Conservation (phyloP, 495 filamentous ascomycete species). For the Penicillium coprophilum region DNA sequence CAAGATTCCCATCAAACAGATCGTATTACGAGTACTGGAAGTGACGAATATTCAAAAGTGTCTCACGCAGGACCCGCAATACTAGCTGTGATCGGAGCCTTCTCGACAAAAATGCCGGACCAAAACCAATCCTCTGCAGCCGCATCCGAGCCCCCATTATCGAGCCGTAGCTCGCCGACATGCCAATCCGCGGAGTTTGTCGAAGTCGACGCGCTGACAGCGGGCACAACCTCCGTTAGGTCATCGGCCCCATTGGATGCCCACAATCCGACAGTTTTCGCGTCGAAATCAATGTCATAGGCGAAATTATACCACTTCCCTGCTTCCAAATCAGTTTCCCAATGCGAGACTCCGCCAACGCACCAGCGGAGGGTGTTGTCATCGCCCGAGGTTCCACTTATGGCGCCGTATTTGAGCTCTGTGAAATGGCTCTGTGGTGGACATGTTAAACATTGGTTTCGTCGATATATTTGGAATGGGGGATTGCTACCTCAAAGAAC, state of each 20-base stretch:
- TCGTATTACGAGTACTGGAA: too few relatives aligned
- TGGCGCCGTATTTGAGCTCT: conserved; percentile 66
- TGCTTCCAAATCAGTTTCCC: conserved; percentile 51
- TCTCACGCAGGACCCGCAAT: conserved; percentile 46
- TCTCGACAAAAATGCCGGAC: conserved; percentile 70
- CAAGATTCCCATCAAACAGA: too few relatives aligned
- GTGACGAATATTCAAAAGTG: too few relatives aligned
- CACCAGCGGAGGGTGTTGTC: conserved; percentile 57
- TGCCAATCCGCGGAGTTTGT: conserved; percentile 76
- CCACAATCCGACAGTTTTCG: conserved; percentile 64
- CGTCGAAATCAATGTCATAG: conserved; percentile 61
- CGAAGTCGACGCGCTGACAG: conserved; percentile 56
- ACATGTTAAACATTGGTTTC: conserved; percentile 9
- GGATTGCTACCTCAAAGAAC: conserved; percentile 55
- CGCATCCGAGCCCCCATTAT: conserved; percentile 52
- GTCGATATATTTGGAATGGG: neutral
- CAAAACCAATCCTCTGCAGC: conserved; percentile 68
- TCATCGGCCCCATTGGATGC: conserved; percentile 59
- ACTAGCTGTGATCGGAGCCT: conserved; percentile 56
- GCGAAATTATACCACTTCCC: conserved; percentile 74
- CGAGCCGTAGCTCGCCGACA: conserved; percentile 66
- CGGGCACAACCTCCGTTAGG: conserved; percentile 56
- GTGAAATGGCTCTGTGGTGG: conserved; percentile 63
- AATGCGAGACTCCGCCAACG: conserved; percentile 51
- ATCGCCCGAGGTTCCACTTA: conserved; percentile 38